phyloP scores from a whole-genome alignment of 2,329 filamentous ascomycete species.

The Penicillium sp. region DNA sequence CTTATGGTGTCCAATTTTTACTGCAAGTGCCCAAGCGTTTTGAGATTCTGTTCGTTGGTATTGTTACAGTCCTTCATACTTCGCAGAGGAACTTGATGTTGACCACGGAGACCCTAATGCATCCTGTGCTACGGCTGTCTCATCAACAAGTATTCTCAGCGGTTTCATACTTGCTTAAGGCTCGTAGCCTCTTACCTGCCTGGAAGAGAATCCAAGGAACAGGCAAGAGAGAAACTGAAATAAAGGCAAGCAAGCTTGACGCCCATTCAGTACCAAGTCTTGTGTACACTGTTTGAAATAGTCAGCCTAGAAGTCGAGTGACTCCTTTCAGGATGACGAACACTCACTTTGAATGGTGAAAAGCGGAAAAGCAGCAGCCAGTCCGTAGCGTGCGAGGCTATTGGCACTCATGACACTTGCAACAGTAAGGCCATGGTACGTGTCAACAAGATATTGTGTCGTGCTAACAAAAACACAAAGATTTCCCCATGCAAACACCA shows the following conservation, averaged over 20 bases:
- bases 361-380: constrained; percentile 24
- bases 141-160: neutral
- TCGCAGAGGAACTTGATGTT: no score
- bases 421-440: constrained; percentile 23
- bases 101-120: no score
- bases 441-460: constrained; percentile 23
- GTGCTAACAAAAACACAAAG: constrained; percentile 27
- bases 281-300: constrained; percentile 54
- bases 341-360: constrained; percentile 28
- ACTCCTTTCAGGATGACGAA: no score
- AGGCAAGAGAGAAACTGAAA: constrained; percentile 48
- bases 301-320: neutral
- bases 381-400: constrained; percentile 24
- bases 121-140: no score
- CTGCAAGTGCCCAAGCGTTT: no score
- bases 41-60: no score
- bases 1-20: no score
- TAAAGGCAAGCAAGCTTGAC: constrained; percentile 61
- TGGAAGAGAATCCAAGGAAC: constrained; percentile 52
- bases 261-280: constrained; percentile 66
- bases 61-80: no score
- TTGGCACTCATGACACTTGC: constrained; percentile 29
- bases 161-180: constrained; percentile 21
- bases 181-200: constrained; percentile 44
- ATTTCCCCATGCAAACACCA: constrained; percentile 27